Evolutionary conservation across 2,329 filamentous ascomycete species (phyloP), one percentile per base, ranked within the genome.

Genomic region (Fusarium verticillioides): DNA sequence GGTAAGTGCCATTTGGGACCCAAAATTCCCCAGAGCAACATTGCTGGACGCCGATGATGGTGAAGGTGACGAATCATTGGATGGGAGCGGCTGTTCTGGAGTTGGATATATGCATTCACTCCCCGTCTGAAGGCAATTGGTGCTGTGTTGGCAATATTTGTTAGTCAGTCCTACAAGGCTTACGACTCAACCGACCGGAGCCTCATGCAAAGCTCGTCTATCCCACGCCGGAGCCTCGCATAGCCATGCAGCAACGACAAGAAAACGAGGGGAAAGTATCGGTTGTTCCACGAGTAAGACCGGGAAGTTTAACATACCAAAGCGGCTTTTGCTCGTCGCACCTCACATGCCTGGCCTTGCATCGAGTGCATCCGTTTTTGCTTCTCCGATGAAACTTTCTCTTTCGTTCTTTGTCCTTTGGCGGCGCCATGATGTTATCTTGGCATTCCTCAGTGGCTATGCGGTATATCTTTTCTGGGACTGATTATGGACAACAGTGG

Each of bases 301-400:
- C 47, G 40, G 58, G 56, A 62, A 53, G 46, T 60, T 64, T 47
- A 59, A 81, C 83, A 75, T 83, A 85, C 84, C 84, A 86, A 46
- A 85, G 78, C 44, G 84, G 84, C 70, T 80, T 84, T 67, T 80
- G 80, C 72, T 86, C 84, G 66, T 86, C 84, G 76, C 84, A 86
- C 59, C 84, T 82, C 57, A 86, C 84, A 71, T 85, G 84, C 70
- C 84, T 69, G 19, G 82, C 60, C 76, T 77, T 75, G 84, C 85
- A 78, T 81, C 83, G 30, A 72, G 76, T 60, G 56, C 82, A 84
- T 56, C 81, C 82, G 60, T 79, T 79, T 67, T 82, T 82, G 74
- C 81, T 83, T 62, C 81, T 78, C 53, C 79, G 80, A 70, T 83
- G 81, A 61, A 83, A 82, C 65, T 77, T 81, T 62, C 82, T 78